phyloP scores from a whole-genome alignment of 208 protist species.

The Wallacemonas sp. region DNA sequence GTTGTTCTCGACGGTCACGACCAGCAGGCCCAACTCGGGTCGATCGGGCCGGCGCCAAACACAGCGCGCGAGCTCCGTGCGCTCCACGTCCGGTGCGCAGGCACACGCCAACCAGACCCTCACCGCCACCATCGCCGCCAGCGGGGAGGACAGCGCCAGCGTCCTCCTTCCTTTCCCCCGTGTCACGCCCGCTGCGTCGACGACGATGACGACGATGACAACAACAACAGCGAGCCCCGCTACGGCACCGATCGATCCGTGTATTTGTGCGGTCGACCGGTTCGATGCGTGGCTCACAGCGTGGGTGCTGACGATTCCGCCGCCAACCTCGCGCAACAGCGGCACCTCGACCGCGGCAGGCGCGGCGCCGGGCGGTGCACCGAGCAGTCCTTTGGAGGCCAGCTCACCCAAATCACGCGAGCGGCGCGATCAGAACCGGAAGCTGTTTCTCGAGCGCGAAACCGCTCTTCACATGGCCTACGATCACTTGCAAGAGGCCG shows the following conservation, averaged over 20 bases:
- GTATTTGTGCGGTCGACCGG: conserved; percentile 21
- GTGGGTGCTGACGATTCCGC: conserved; percentile 44
- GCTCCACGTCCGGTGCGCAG: too few species aligned
- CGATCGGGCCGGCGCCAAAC: too few species aligned
- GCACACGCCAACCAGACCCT: too few species aligned
- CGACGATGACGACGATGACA: too few species aligned
- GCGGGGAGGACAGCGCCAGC: too few species aligned
- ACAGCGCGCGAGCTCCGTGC: too few species aligned
- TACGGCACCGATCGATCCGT: conserved; percentile 35
- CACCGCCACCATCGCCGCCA: too few species aligned
- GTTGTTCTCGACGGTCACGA: background rate
- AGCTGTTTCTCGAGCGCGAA: conserved; percentile 28
- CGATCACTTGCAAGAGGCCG: conserved; percentile 36
- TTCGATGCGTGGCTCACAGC: conserved; percentile 55
- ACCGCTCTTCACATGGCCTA: conserved; percentile 32
- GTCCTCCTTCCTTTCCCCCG: too few species aligned
- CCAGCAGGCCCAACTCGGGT: background rate
- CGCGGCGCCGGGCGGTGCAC: too few species aligned
- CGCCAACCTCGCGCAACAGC: conserved; percentile 19
- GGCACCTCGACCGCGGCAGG: background rate
- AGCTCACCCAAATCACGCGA: background rate
- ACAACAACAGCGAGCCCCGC: too few species aligned
- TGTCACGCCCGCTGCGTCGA: too few species aligned
- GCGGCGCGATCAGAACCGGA: conserved; percentile 25
- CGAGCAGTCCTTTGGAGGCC: too few species aligned